A percentile compares a stretch with the other conserved stretches of the same genome.
Evolutionary conservation across 2,329 filamentous ascomycete species (phyloP).

Genomic region (Fusarium equiseti): DNA sequence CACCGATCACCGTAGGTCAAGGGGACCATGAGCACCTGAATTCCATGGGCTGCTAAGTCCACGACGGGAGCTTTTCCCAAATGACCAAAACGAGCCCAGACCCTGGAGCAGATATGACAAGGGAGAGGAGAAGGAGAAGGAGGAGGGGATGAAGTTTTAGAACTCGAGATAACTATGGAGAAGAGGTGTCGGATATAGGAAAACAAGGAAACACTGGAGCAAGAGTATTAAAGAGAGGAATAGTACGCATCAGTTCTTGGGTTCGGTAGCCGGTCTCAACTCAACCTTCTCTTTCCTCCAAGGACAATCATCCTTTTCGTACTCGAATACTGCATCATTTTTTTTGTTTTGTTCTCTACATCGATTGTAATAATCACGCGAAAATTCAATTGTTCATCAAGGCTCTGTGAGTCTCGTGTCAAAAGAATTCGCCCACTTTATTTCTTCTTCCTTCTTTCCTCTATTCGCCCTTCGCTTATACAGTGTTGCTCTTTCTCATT

Average conservation of each 20-base stretch:
- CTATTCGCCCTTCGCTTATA: conserved; percentile 36
- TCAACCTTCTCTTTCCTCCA: conserved; percentile 32
- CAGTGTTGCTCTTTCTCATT: conserved; percentile 16
- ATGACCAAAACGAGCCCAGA: conserved; percentile 9
- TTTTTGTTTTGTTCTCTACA: conserved; percentile 15
- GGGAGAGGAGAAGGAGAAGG: background rate
- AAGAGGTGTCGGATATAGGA: conserved; percentile 5
- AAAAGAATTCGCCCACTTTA: conserved; percentile 22
- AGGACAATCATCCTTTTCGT: conserved; percentile 2
- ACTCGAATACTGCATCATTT: background rate
- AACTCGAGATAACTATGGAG: conserved; percentile 31
- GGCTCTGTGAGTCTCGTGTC: conserved; percentile 39
- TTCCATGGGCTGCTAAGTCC: conserved; percentile 1
- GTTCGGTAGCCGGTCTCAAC: conserved; percentile 39
- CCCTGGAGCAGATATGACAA: conserved; percentile 24
- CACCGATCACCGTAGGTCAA: background rate
- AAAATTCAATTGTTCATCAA: conserved; percentile 5
- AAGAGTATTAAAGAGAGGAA: conserved; percentile 37
- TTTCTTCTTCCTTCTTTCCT: conserved; percentile 3
- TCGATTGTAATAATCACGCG: conserved; percentile 32
- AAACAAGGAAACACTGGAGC: conserved; percentile 1
- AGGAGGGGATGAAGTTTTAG: conserved; percentile 24
- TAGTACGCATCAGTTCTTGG: conserved; percentile 16
- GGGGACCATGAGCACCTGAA: background rate
- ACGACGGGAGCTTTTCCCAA: conserved; percentile 21